Conservation (phyloP, 441 rosid genomes). For the Gossypium laxum region DNA sequence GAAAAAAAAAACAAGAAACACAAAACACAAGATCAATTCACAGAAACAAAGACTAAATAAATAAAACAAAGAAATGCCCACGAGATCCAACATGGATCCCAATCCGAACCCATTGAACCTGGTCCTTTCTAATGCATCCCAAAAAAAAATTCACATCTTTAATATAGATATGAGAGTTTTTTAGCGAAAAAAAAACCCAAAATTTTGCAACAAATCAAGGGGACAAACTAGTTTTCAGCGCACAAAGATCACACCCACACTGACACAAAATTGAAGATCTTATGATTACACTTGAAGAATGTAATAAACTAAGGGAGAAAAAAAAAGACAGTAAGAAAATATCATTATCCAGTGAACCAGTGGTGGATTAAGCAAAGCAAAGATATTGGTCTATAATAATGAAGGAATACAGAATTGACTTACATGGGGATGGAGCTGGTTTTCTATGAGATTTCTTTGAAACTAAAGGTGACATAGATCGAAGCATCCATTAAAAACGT, state of each 20-base stretch:
- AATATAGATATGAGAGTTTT: conserved; percentile 12
- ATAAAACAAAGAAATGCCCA: conserved; percentile 24
- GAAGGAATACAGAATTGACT: conserved; percentile 18
- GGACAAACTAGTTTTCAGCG: conserved; percentile 19
- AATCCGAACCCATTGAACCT: conserved; percentile 62
- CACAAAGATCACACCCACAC: conserved; percentile 29
- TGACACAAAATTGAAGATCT: conserved; percentile 34
- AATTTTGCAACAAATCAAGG: conserved; percentile 34
- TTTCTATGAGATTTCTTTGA: conserved; percentile 28
- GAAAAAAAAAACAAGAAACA: conserved; percentile 23
- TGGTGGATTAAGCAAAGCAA: conserved; percentile 2
- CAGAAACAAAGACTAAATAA: conserved; percentile 13
- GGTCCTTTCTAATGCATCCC: conserved; percentile 19
- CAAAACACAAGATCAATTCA: conserved; percentile 47
- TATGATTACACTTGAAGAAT: conserved; percentile 35
- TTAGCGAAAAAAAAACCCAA: conserved; percentile 10
- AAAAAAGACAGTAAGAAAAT: not conserved
- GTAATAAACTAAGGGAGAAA: conserved; percentile 23
- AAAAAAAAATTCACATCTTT: not conserved
- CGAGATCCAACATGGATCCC: conserved; percentile 82
- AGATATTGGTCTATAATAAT: not conserved
- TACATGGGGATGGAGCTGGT: conserved; percentile 31
- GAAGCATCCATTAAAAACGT: conserved; percentile 31
- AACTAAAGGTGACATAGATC: conserved; percentile 29
- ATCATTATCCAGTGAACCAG: not conserved